phyloP scores from a whole-genome alignment of 1,284 basidiomycete genomes.

The Malassezia dermatis region DNA sequence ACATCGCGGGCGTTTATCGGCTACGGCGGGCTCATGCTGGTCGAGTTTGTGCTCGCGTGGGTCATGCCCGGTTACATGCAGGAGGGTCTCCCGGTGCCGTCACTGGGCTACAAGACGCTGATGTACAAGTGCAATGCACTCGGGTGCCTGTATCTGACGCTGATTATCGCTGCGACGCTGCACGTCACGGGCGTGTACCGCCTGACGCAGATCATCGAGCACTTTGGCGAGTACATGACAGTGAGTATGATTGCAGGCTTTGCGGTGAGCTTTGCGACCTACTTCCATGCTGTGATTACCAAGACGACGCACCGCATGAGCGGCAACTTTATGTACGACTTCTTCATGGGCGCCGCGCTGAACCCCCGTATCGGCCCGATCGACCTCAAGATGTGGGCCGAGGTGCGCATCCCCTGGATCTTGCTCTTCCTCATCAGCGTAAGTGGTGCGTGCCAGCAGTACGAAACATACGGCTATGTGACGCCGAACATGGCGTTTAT shows the following conservation, averaged over 20 bases:
- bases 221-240: conserved; percentile 92
- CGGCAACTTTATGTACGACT: conserved; percentile 67
- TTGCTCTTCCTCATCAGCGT: conserved; percentile 86
- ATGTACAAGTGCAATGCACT: conserved; percentile 88
- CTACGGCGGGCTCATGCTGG: conserved; percentile 77
- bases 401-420: conserved; percentile 95
- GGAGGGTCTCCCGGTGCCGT: conserved; percentile 55
- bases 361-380: conserved; percentile 88
- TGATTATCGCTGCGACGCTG: conserved; percentile 64
- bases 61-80: conserved; percentile 85
- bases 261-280: conserved; percentile 49
- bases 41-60: conserved; percentile 80
- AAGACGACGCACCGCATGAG: conserved; percentile 61
- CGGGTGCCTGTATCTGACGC: conserved; percentile 72
- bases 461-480: conserved; percentile 70
- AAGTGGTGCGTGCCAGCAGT: conserved; percentile 89
- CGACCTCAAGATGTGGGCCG: conserved; percentile 97
- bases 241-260: conserved; percentile 89
- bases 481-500: conserved; percentile 96
- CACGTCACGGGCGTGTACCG: conserved; percentile 77
- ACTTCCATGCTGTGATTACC: conserved; percentile 41
- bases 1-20: conserved; percentile 61
- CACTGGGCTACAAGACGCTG: conserved; percentile 65
- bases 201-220: conserved; percentile 87
- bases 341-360: conserved; percentile 77